phyloP scores from a whole-genome alignment of 2,329 filamentous ascomycete species.

The Neofusicoccum laricinum region DNA sequence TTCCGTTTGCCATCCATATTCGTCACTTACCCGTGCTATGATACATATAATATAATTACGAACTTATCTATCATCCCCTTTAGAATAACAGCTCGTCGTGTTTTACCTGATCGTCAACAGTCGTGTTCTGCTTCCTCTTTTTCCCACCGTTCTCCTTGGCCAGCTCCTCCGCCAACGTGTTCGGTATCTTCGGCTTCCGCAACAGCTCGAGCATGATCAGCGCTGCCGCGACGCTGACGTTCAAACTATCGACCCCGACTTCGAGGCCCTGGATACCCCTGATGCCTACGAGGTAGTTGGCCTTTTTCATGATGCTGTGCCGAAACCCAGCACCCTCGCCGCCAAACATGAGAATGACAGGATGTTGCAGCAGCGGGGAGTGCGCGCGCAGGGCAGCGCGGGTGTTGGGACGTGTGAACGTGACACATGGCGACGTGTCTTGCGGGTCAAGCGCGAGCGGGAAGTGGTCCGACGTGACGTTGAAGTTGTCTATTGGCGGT shows the following conservation, averaged over 20 bases:
- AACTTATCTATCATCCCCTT: no score
- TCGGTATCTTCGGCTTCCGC: conserved; percentile 8
- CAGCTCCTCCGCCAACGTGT: no score
- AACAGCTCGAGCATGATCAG: conserved; percentile 71
- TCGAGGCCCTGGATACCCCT: conserved; percentile 46
- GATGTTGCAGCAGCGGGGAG: conserved; percentile 42
- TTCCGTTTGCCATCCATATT: no score
- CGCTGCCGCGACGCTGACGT: conserved; percentile 85
- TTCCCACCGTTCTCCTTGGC: neutral
- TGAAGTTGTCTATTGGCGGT: neutral
- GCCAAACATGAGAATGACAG: conserved; percentile 72
- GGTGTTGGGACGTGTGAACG: conserved; percentile 23
- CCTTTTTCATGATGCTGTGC: conserved; percentile 46
- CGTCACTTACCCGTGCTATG: neutral
- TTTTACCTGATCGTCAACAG: neutral
- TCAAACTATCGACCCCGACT: conserved; percentile 77
- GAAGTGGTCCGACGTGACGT: neutral
- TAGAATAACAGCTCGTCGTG: neutral
- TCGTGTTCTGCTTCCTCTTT: no score
- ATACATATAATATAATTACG: no score
- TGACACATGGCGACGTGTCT: conserved; percentile 19
- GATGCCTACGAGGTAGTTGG: conserved; percentile 66
- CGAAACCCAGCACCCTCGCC: conserved; percentile 31
- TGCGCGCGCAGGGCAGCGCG: conserved; percentile 21
- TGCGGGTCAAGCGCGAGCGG: neutral